Evolutionary conservation across 2,329 filamentous ascomycete species (phyloP), one percentile per base, ranked within the genome.

Genomic region (Phialophora macrospora): DNA sequence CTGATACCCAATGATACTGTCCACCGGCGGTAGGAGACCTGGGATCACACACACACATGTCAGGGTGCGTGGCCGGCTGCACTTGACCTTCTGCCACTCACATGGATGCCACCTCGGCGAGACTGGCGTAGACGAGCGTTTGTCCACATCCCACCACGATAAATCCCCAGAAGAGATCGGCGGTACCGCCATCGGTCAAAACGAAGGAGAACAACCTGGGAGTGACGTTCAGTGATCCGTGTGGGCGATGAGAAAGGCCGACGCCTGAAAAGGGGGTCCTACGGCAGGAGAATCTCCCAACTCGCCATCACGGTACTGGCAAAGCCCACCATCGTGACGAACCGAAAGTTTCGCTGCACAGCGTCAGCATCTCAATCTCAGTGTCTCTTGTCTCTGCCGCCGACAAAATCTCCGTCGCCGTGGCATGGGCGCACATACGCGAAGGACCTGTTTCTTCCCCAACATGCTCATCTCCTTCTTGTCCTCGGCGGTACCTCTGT

Each of bases 1-100:
- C 83, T 0, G 80, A 85, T 1, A 85, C 83, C 84, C 83, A 86
- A 69, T 85, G 83, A 67, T 86, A 87, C 69, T 87, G 84, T 1
- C 85, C 77, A 20, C 75, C 74, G 9, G 75, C 73, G 1, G 76
- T 77, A 1, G 76, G 76, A 28, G 75, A 75, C 75, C 75, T 77
- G n/a, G 17, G 7, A n/a, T n/a, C 38, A n/a, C 17, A n/a, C 11
- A n/a, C 17, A n/a, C 11, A 20, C 4, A 20, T 17, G 14, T 12
- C 20, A 41, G 9, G 28, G 28, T 26, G 14, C 28, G n/a, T 51
- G n/a, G 46, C 0, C n/a, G 28, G 17, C 28, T n/a, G 54, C 14
- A 11, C 20, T 26, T 20, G 30, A 24, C 11, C 11, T 44, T 11
- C 17, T 52, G 48, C 26, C 44, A 26, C 68, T 59, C 72, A 79